phyloP scores from a whole-genome alignment of 768 basidiomycete genomes.

The Cystofilobasidium capitatum region DNA sequence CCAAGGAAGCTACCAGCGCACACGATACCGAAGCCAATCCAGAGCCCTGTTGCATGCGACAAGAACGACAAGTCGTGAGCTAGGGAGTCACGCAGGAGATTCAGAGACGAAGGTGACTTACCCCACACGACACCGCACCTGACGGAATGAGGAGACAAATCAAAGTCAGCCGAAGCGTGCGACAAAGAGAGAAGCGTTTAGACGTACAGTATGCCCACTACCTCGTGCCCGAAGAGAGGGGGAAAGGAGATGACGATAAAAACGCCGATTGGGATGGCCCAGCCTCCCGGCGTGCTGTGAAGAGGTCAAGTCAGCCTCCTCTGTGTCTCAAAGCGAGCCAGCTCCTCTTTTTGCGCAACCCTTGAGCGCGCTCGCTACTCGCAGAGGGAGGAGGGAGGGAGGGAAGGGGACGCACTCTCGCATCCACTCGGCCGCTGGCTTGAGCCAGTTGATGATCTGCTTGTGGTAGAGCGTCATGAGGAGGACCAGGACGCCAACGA shows the following conservation, averaged over 20 bases:
- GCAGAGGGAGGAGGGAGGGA: neutral
- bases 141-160: neutral
- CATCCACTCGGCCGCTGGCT: slow-evolving; percentile 57
- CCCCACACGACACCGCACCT: slow-evolving; percentile 71
- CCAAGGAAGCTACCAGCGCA: slow-evolving; percentile 75
- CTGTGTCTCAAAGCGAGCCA: too few species aligned
- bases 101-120: neutral
- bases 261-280: slow-evolving; percentile 7
- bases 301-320: neutral
- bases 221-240: slow-evolving; percentile 82
- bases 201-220: slow-evolving; percentile 35
- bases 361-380: too few species aligned
- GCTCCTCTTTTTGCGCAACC: too few species aligned
- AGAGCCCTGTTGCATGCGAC: slow-evolving; percentile 43
- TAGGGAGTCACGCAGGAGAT: too few species aligned
- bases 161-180: neutral
- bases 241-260: slow-evolving; percentile 21
- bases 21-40: slow-evolving; percentile 78
- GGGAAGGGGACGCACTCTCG: slow-evolving; percentile 39
- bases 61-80: neutral
- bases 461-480: slow-evolving; percentile 57
- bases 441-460: slow-evolving; percentile 62
- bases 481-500: slow-evolving; percentile 40
- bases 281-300: neutral
- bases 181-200: neutral